phyloP scores from a whole-genome alignment of 495 filamentous ascomycete genomes.

The Margaritispora aquatica region DNA sequence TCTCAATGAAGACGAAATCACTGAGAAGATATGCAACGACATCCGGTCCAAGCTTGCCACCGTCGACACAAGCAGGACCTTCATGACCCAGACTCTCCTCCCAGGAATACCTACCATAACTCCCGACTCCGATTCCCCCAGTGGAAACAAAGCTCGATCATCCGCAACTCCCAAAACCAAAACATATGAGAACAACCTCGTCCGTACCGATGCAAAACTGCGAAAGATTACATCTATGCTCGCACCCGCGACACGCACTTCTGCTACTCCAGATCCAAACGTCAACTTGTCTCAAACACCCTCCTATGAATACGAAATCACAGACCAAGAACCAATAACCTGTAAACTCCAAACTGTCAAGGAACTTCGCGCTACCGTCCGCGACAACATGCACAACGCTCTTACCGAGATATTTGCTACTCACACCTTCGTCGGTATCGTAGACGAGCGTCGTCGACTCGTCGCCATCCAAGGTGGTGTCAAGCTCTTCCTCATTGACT shows the following conservation, averaged over 20 bases:
- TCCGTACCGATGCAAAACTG: constrained; percentile 83
- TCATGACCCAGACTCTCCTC: constrained; percentile 86
- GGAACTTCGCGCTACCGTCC: constrained; percentile 71
- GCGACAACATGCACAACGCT: constrained; percentile 79
- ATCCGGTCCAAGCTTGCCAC: constrained; percentile 74
- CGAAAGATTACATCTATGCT: constrained; percentile 98
- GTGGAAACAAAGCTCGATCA: constrained; percentile 20
- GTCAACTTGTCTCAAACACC: constrained; percentile 11
- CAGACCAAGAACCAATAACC: constrained; percentile 57
- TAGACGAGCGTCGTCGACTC: constrained; percentile 81
- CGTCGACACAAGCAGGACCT: constrained; percentile 92
- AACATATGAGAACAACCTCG: constrained; percentile 80
- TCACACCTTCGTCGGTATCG: constrained; percentile 90
- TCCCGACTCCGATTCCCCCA: constrained; percentile 23
- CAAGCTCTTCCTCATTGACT: constrained; percentile 90
- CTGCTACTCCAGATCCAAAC: constrained; percentile 11
- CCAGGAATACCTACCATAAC: constrained; percentile 51
- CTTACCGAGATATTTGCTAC: constrained; percentile 84
- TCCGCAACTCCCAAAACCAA: constrained; percentile 41
- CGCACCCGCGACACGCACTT: constrained; percentile 29
- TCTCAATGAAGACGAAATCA: constrained; percentile 95
- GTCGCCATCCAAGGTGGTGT: constrained; percentile 91
- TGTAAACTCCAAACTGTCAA: constrained; percentile 77
- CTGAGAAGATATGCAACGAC: constrained; percentile 78
- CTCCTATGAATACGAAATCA: constrained; percentile 58